These are phyloP conservation scores for Polyrhizophydium stewartii DNA, from an alignment of 371 early-diverging fungal genomes.

Conservation along the genomic window DNA sequence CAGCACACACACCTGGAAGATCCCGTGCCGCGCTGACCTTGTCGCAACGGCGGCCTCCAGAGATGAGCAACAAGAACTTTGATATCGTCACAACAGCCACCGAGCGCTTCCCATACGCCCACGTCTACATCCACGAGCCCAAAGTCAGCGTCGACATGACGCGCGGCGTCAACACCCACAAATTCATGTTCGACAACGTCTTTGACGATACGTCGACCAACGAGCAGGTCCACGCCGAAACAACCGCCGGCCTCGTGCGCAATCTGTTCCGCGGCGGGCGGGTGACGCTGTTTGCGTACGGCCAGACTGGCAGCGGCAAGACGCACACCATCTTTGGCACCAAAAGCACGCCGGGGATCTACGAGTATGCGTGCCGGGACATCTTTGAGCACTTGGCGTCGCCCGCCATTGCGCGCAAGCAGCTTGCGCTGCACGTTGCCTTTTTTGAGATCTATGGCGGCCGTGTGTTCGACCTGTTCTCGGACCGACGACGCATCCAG, in stretches of 20 bases:
- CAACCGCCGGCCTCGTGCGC: neutral
- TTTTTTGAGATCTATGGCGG: conserved; percentile 48
- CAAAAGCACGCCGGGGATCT: conserved; percentile 18
- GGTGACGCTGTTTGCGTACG: conserved; percentile 54
- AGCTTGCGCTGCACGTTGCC: conserved; percentile 12
- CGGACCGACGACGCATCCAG: conserved; percentile 9
- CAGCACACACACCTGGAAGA: neutral
- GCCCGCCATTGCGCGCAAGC: neutral
- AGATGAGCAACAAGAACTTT: conserved; percentile 6
- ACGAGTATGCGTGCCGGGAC: conserved; percentile 19
- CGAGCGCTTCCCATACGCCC: conserved; percentile 11
- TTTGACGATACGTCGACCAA: conserved; percentile 42
- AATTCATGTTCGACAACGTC: conserved; percentile 45
- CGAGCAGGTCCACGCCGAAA: conserved; percentile 32
- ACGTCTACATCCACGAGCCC: conserved; percentile 31
- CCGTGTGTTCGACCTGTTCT: conserved; percentile 37
- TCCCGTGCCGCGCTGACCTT: too few species aligned
- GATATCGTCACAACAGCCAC: conserved; percentile 20
- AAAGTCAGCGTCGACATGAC: conserved; percentile 38
- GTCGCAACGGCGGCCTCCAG: too few species aligned
- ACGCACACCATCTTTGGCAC: conserved; percentile 38
- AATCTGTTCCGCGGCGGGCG: conserved; percentile 28
- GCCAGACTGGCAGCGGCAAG: conserved; percentile 46
- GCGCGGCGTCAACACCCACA: conserved; percentile 39
- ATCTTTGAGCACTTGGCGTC: conserved; percentile 9